Evolutionary conservation across 164 flowering plant genomes (phyloP).

Genomic region (Stephania japonica): DNA sequence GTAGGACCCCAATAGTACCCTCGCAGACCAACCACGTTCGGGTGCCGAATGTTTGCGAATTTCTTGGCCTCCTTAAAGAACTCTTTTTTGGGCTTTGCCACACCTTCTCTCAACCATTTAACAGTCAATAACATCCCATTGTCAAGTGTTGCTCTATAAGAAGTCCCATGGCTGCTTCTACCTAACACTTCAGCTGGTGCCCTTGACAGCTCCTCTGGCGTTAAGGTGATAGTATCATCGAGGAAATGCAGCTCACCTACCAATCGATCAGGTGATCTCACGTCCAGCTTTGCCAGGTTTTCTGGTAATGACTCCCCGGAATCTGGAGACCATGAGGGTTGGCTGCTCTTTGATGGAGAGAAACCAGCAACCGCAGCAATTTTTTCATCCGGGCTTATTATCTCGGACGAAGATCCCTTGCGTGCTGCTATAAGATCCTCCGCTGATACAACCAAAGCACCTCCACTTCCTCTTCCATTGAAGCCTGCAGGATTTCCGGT

Average conservation of each 20-base stretch:
- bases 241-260: conserved; percentile 90
- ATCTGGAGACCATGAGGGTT: conserved; percentile 80
- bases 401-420: conserved; percentile 80
- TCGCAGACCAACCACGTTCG: conserved; percentile 87
- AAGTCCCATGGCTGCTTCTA: conserved; percentile 97
- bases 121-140: conserved; percentile 82
- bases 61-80: conserved; percentile 94
- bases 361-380: conserved; percentile 45
- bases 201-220: conserved; percentile 88
- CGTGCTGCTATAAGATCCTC: conserved; percentile 59
- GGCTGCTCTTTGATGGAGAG: conserved; percentile 71
- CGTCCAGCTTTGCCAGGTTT: conserved; percentile 61
- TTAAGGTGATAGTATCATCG: conserved; percentile 66
- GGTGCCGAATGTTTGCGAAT: conserved; percentile 89
- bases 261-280: conserved; percentile 76
- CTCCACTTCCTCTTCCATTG: conserved; percentile 43
- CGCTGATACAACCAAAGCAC: conserved; percentile 62
- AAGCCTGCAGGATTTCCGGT: conserved; percentile 34
- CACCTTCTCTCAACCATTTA: conserved; percentile 98
- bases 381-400: conserved; percentile 65
- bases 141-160: conserved; percentile 81
- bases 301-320: conserved; percentile 79
- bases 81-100: conserved; percentile 87
- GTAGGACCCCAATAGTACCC: conserved; percentile 99
- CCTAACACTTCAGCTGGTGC: conserved; percentile 99